These are phyloP conservation scores for Ogataea glucozyma DNA, from an alignment of 805 yeast species.

Conservation along the genomic window DNA sequence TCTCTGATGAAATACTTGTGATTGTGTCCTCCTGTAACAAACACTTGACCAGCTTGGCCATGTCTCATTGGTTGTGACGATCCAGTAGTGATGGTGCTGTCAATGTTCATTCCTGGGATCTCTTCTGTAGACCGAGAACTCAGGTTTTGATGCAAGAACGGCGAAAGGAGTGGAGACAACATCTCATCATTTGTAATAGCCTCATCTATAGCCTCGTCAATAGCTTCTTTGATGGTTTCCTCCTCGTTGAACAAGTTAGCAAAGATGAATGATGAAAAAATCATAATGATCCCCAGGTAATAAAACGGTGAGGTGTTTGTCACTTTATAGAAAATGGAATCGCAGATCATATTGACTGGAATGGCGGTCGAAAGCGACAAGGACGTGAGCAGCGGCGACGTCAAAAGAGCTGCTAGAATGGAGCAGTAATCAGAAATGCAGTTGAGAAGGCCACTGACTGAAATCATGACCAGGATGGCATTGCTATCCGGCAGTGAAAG, in stretches of 20 bases:
- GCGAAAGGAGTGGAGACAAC: conserved; percentile 49
- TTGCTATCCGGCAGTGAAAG: conserved; percentile 45
- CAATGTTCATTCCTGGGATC: conserved; percentile 29
- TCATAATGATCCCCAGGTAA: conserved; percentile 48
- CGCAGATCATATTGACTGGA: conserved; percentile 53
- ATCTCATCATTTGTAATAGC: conserved; percentile 48
- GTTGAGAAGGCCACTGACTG: conserved; percentile 46
- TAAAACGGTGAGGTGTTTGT: conserved; percentile 37
- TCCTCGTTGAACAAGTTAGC: conserved; percentile 48
- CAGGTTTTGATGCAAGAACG: conserved; percentile 28
- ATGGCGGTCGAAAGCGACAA: conserved; percentile 53
- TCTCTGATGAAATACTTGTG: conserved; percentile 38
- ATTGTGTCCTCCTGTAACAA: conserved; percentile 38
- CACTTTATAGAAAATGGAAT: conserved; percentile 40
- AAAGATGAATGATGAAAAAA: conserved; percentile 47
- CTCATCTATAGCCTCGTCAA: conserved; percentile 49
- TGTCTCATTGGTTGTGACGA: conserved; percentile 1
- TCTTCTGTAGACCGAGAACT: conserved; percentile 18
- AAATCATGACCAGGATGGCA: conserved; percentile 35
- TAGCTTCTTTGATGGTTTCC: conserved; percentile 46
- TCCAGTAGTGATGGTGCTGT: conserved; percentile 10
- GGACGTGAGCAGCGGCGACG: conserved; percentile 55
- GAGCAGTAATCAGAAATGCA: conserved; percentile 52
- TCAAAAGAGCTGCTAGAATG: conserved; percentile 51
- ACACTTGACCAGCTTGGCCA: conserved; percentile 23